These are phyloP conservation scores for Ampelomyces quisqualis DNA, from an alignment of 2,329 filamentous ascomycete species.

Conservation along the genomic window DNA sequence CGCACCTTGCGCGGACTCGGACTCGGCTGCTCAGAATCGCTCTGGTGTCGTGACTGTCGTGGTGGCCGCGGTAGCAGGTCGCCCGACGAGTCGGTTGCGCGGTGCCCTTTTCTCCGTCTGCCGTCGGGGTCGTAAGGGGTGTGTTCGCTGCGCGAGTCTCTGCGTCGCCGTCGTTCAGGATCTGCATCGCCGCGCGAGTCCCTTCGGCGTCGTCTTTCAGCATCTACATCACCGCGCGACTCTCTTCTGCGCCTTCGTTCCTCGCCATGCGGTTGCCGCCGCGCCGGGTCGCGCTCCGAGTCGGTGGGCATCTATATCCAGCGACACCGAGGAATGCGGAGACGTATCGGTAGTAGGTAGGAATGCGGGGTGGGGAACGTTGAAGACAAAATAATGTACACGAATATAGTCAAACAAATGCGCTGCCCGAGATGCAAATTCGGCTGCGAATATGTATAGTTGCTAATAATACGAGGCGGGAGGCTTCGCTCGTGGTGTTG, in stretches of 20 bases:
- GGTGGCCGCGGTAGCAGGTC: constrained; percentile 34
- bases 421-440: constrained; percentile 5
- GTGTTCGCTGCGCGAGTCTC: constrained; percentile 20
- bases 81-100: constrained; percentile 45
- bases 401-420: constrained; percentile 4
- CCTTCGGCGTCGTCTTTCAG: constrained; percentile 29
- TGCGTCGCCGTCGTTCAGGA: constrained; percentile 21
- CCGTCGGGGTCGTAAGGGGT: constrained; percentile 29
- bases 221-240: constrained; percentile 28
- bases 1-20: constrained; percentile 24
- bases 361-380: constrained; percentile 16
- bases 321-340: background rate
- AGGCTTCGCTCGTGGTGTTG: constrained; percentile 18
- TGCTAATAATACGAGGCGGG: constrained; percentile 15
- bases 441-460: constrained; percentile 32
- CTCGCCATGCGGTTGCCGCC: constrained; percentile 27
- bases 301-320: constrained; percentile 18
- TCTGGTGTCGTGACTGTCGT: constrained; percentile 24
- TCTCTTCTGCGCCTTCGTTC: constrained; percentile 33
- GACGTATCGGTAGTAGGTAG: background rate
- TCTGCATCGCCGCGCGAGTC: constrained; percentile 31
- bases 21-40: constrained; percentile 37
- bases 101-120: constrained; percentile 37
- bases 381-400: constrained; percentile 2
- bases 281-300: constrained; percentile 24